A percentile compares a stretch with the other conserved stretches of the same genome.
Conservation (phyloP, 495 filamentous ascomycete genomes). For the Arthonia radiata region DNA sequence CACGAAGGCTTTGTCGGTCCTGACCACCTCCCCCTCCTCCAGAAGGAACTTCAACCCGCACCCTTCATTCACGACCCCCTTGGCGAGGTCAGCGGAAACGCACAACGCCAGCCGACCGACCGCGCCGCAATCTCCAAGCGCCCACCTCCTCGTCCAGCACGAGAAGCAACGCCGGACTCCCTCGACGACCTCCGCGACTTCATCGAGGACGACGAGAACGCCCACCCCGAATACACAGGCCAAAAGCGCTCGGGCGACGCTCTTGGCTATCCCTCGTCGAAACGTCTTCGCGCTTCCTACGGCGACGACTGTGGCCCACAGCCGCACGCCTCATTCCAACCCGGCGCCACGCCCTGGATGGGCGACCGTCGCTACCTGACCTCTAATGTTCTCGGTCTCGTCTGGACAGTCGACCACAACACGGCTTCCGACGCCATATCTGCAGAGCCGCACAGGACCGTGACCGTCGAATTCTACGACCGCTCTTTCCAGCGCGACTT, state of each 20-base stretch:
- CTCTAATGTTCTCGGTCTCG: slow-evolving; percentile 73
- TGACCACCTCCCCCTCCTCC: slow-evolving; percentile 34
- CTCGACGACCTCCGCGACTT: slow-evolving; percentile 45
- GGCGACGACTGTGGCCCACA: slow-evolving; percentile 33
- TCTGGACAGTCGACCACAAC: slow-evolving; percentile 94
- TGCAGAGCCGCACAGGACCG: slow-evolving; percentile 71
- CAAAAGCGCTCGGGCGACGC: too few relatives aligned
- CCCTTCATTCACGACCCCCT: slow-evolving; percentile 70
- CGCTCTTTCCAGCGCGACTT: slow-evolving; percentile 75
- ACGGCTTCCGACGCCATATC: too few relatives aligned
- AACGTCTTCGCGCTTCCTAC: too few relatives aligned
- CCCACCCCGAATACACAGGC: too few relatives aligned
- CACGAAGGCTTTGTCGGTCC: slow-evolving; percentile 51
- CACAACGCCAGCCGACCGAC: slow-evolving; percentile 26
- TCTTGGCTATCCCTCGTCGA: slow-evolving; percentile 23
- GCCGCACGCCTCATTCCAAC: slow-evolving; percentile 65
- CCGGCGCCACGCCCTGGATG: slow-evolving; percentile 84
- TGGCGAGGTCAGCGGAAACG: slow-evolving; percentile 42
- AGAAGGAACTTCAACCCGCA: slow-evolving; percentile 39
- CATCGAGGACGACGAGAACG: slow-evolving; percentile 86
- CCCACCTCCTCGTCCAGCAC: slow-evolving; percentile 10
- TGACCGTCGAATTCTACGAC: slow-evolving; percentile 96
- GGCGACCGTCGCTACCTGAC: slow-evolving; percentile 85
- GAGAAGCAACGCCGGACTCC: slow-evolving; percentile 27
- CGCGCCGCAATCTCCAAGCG: slow-evolving; percentile 15